Percentiles rank a stretch among this genome's conserved stretches.
These are phyloP conservation scores for Penicillium thymicola DNA, from an alignment of 2,329 filamentous ascomycete genomes.

Conservation along the genomic window DNA sequence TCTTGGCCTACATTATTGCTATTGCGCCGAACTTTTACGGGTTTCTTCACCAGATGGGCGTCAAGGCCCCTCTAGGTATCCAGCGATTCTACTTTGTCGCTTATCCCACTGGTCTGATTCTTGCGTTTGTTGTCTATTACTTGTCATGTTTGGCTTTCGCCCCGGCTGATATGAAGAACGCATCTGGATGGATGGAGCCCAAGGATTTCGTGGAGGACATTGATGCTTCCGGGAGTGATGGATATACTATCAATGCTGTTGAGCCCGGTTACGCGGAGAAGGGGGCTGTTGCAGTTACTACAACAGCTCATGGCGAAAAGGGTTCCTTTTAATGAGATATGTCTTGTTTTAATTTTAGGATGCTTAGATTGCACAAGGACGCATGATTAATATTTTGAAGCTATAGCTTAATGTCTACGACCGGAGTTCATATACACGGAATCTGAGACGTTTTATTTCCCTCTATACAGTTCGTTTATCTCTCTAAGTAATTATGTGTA, in stretches of 20 bases:
- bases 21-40: slow-evolving; percentile 44
- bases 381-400: background rate
- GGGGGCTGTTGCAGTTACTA: background rate
- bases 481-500: background rate
- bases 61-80: slow-evolving; percentile 30
- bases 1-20: slow-evolving; percentile 35
- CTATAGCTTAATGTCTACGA: background rate
- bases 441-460: background rate
- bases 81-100: slow-evolving; percentile 55
- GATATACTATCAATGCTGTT: background rate
- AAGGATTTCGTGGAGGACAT: slow-evolving; percentile 34
- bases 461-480: background rate
- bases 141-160: slow-evolving; percentile 4
- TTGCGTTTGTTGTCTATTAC: slow-evolving; percentile 20
- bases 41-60: slow-evolving; percentile 44
- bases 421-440: background rate
- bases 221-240: slow-evolving; percentile 3
- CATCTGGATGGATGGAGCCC: slow-evolving; percentile 34
- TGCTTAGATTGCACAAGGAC: background rate
- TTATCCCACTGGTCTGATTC: slow-evolving; percentile 50
- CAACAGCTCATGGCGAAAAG: background rate
- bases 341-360: background rate
- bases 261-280: background rate
- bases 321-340: background rate
- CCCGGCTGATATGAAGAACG: slow-evolving; percentile 7